Percentiles rank a stretch among this genome's conserved stretches.
Evolutionary conservation across 768 basidiomycete genomes (phyloP).

Genomic region (Xerocomellus intermedius): DNA sequence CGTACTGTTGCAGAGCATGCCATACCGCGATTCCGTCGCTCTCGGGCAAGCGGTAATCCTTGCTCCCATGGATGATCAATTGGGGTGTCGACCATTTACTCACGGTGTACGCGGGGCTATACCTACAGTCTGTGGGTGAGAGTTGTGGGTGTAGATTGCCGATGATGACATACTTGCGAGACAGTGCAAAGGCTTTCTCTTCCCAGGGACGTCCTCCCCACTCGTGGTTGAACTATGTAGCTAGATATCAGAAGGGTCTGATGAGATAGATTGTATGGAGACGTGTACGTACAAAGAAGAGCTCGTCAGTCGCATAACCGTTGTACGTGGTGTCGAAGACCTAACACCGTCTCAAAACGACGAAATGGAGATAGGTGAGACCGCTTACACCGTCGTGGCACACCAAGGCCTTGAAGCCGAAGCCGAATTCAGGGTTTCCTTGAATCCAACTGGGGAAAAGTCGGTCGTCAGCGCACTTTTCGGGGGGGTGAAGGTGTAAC

Average conservation of each 20-base stretch:
- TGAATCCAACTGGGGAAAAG: slow-evolving; percentile 77
- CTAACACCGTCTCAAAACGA: slow-evolving; percentile 30
- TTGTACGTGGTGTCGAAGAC: slow-evolving; percentile 77
- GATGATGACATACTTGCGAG: slow-evolving; percentile 47
- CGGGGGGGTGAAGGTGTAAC: not conserved
- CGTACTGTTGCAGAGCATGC: slow-evolving; percentile 82
- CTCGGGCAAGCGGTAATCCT: slow-evolving; percentile 86
- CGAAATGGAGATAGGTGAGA: not conserved
- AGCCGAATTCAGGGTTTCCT: slow-evolving; percentile 85
- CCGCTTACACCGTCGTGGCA: slow-evolving; percentile 83
- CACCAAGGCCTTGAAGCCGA: slow-evolving; percentile 88
- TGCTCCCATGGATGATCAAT: slow-evolving; percentile 81
- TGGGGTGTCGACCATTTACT: slow-evolving; percentile 84
- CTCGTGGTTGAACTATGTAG: slow-evolving; percentile 73
- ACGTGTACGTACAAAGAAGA: slow-evolving; percentile 71
- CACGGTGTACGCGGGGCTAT: slow-evolving; percentile 80
- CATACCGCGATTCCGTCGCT: slow-evolving; percentile 81
- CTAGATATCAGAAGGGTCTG: not conserved
- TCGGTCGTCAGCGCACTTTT: not conserved
- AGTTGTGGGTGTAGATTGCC: not conserved
- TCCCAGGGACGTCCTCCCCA: slow-evolving; percentile 87
- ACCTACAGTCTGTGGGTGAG: slow-evolving; percentile 37
- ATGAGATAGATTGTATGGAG: not conserved
- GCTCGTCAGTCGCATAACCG: slow-evolving; percentile 88
- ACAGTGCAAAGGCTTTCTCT: slow-evolving; percentile 47